These are phyloP conservation scores for Hordeum pubiflorum DNA, from an alignment of 202 grass and related monocot species.

Conservation along the genomic window DNA sequence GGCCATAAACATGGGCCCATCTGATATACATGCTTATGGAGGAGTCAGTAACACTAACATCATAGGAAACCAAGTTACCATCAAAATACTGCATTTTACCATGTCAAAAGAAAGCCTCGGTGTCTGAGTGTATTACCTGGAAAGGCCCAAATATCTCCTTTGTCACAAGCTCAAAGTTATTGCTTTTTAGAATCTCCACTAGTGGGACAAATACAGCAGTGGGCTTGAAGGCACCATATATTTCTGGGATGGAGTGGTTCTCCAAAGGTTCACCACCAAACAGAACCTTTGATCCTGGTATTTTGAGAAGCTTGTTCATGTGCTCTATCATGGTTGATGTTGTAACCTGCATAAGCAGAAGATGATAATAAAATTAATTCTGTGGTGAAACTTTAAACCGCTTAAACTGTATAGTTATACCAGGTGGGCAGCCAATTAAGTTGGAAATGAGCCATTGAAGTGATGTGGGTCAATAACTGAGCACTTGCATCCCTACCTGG, in stretches of 20 bases:
- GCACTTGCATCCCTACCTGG: too few relatives aligned
- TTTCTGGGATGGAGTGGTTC: slow-evolving; percentile 84
- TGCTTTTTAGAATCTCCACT: slow-evolving; percentile 62
- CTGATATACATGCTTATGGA: neutral
- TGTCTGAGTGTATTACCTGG: slow-evolving; percentile 47
- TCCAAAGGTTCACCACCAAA: slow-evolving; percentile 79
- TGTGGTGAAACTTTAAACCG: neutral
- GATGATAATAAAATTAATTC: slow-evolving; percentile 1
- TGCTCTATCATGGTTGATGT: slow-evolving; percentile 76
- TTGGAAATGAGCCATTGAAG: too few relatives aligned
- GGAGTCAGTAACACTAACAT: neutral
- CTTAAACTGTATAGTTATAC: neutral
- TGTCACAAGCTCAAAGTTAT: slow-evolving; percentile 77
- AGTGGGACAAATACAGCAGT: slow-evolving; percentile 91
- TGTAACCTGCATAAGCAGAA: slow-evolving; percentile 50
- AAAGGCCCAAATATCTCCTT: slow-evolving; percentile 97
- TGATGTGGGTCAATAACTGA: too few relatives aligned
- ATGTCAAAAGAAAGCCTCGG: neutral
- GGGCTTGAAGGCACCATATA: slow-evolving; percentile 90
- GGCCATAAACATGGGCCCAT: neutral
- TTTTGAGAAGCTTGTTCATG: slow-evolving; percentile 67
- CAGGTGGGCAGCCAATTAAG: too few relatives aligned
- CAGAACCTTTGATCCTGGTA: slow-evolving; percentile 80
- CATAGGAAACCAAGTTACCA: neutral
- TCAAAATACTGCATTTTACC: neutral